A percentile compares a stretch with the other conserved stretches of the same genome.
These are phyloP conservation scores for Backusella sp. DNA, from an alignment of 192 early-diverging fungal genomes.

Conservation along the genomic window DNA sequence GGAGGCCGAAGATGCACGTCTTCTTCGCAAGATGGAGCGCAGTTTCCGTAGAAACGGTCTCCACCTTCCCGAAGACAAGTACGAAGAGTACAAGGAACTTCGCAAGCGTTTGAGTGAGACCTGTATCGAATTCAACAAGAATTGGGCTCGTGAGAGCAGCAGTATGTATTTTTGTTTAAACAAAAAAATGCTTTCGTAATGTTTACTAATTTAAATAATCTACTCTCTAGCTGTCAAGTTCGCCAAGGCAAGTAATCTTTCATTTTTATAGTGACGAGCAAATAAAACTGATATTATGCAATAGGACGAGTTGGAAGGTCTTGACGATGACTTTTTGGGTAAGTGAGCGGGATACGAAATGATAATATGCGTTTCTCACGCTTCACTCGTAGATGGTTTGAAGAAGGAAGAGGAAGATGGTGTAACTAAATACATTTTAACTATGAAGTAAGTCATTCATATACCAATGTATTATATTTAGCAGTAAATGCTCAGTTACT, in stretches of 20 bases:
- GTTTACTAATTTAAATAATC: constrained; percentile 10
- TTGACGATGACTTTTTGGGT: constrained; percentile 71
- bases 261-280: neutral
- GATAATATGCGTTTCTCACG: neutral
- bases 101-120: constrained; percentile 68
- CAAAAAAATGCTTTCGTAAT: constrained; percentile 30
- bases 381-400: constrained; percentile 35
- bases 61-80: constrained; percentile 58
- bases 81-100: constrained; percentile 59
- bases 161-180: constrained; percentile 35
- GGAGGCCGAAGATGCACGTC: constrained; percentile 63
- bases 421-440: constrained; percentile 59
- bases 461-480: neutral
- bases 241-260: constrained; percentile 30
- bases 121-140: constrained; percentile 70
- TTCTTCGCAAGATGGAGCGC: constrained; percentile 65
- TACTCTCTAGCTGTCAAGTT: constrained; percentile 43
- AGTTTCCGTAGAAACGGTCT: constrained; percentile 73
- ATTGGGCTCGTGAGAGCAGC: constrained; percentile 65
- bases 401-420: constrained; percentile 59
- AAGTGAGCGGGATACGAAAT: neutral
- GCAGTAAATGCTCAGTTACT: neutral
- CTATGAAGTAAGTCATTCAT: constrained; percentile 65
- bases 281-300: neutral
- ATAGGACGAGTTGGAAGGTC: constrained; percentile 65